These are phyloP conservation scores for Fagopyrum tataricum DNA, from an alignment of 148 eudicot genomes.

Conservation along the genomic window DNA sequence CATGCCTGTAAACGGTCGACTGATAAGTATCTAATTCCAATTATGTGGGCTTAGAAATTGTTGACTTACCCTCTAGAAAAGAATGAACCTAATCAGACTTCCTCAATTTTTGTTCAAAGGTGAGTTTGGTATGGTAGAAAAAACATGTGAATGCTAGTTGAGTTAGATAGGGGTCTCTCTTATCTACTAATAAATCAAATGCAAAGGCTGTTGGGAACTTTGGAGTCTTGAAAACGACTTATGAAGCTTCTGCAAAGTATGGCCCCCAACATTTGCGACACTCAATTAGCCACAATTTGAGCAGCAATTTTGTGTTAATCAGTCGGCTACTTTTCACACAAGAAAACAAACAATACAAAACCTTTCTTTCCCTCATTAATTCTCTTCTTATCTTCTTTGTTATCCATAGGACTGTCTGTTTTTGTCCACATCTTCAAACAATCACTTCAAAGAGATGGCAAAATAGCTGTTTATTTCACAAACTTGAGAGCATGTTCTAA, in stretches of 20 bases:
- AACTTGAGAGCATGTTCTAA: slow-evolving; percentile 7
- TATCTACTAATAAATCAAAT: neutral
- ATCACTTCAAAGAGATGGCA: neutral
- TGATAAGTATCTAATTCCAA: neutral
- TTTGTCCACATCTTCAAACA: neutral
- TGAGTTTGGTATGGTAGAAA: neutral
- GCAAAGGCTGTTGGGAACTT: slow-evolving; percentile 8
- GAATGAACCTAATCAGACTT: neutral
- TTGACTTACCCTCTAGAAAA: neutral
- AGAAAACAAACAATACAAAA: neutral
- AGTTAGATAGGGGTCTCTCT: neutral
- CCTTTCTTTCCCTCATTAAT: slow-evolving; percentile 3
- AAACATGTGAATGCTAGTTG: neutral
- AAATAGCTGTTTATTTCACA: slow-evolving; percentile 10
- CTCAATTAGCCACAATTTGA: slow-evolving; percentile 1
- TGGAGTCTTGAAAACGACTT: slow-evolving; percentile 5
- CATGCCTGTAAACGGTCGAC: no score
- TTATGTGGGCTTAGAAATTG: neutral
- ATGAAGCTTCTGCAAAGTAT: neutral
- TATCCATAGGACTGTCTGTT: neutral
- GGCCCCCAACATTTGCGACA: neutral
- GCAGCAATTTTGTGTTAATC: neutral
- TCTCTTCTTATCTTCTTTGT: slow-evolving; percentile 5
- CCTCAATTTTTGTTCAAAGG: neutral
- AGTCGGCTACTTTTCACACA: slow-evolving; percentile 10